phyloP scores from a whole-genome alignment of 106 monocot species.

The Triglochin maritima region DNA sequence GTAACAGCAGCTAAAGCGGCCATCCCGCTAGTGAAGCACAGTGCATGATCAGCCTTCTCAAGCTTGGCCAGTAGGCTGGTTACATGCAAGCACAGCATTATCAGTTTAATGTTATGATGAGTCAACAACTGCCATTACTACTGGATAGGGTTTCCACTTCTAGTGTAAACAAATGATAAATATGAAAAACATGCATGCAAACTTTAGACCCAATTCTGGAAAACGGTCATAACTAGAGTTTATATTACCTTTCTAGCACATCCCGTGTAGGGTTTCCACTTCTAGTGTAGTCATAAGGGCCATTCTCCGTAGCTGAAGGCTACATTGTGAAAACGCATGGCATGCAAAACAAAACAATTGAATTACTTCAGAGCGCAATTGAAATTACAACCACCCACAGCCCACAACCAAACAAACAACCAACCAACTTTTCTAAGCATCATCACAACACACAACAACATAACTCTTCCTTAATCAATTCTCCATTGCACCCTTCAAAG shows the following conservation, averaged over 20 bases:
- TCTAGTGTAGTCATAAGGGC: conserved; percentile 95
- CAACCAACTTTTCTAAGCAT: too few relatives aligned
- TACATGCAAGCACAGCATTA: background rate
- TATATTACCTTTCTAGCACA: conserved; percentile 76
- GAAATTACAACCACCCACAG: too few relatives aligned
- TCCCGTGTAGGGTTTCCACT: conserved; percentile 97
- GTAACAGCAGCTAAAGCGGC: conserved; percentile 68
- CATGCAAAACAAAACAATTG: too few relatives aligned
- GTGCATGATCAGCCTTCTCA: conserved; percentile 86
- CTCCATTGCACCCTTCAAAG: too few relatives aligned
- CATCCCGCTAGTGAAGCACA: conserved; percentile 99
- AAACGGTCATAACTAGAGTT: background rate
- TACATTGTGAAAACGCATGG: conserved; percentile 13
- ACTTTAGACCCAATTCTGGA: background rate
- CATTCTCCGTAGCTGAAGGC: conserved; percentile 90
- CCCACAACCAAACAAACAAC: too few relatives aligned
- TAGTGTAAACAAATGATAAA: background rate
- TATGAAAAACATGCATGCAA: background rate
- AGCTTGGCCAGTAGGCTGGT: conserved; percentile 86
- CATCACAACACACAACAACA: too few relatives aligned
- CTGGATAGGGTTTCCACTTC: too few relatives aligned
- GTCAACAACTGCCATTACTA: background rate
- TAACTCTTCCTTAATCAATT: too few relatives aligned
- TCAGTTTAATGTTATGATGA: background rate
- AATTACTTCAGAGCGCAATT: too few relatives aligned